Base-by-base conservation (phyloP, 2,329 filamentous ascomycete genomes). In the Parasarocladium wereldwijsianum region DNA sequence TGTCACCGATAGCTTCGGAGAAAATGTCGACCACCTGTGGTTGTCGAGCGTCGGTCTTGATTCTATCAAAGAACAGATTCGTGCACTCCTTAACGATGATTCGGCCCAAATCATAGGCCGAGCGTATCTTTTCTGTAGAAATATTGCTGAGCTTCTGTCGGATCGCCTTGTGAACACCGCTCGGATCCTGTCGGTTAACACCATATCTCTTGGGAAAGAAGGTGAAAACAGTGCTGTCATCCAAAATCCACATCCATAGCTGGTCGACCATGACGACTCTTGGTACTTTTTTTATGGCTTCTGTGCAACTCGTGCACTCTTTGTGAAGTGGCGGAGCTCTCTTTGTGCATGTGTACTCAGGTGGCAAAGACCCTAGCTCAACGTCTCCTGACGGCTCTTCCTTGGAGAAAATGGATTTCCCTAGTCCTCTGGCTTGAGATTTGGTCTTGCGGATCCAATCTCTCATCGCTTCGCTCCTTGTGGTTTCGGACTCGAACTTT, bases 141-240 rank as follows among this genome's bases (percentile, higher is more conserved):
- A 0, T 53, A 55, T 1, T 41, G 40, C 6, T 59, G 48, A 2
- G 49, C 43, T 8, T 47, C 40, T 40, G 41, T 1, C 57, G 47
- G 17, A 60, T 52, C 0, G 50, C 49, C 21, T 58, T 54, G 34
- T 62, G 53, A 1, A 62, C 48, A 0, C 46, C 56, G 0, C 56
- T 55, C 1, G 39, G 32, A 21, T 61, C 55, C 2, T 49, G 42
- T 9, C 57, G 55, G 27, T 58, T 57, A 1, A 46, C 40, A 1
- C 59, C 58, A 32, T 57, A 64, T 3, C 56, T 42, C n/a, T 56
- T 52, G 1, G 55, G 54, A 23, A 58, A 59, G 29, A 43, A 54
- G 1, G 54, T 54, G 8, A 59, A 47, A 15, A 59, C 46, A 32
- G 33, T 46, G 40, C 16, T 24, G 17, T 46, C 45, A 25, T 55